Percentiles rank a stretch among this genome's conserved stretches.
Conservation (phyloP, 495 filamentous ascomycete genomes). For the Extremus antarcticus region DNA sequence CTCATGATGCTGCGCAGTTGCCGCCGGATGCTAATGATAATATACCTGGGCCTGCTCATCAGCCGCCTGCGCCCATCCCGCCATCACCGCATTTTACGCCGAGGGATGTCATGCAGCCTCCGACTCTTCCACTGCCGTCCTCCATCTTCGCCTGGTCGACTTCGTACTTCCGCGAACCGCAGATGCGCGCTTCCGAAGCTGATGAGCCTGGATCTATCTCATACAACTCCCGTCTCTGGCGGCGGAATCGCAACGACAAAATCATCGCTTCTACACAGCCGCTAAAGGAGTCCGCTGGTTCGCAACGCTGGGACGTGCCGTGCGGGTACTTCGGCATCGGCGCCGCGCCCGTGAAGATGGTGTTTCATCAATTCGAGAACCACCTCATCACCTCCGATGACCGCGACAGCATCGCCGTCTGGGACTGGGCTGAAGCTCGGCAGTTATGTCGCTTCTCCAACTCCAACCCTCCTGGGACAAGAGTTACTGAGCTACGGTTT, state of each 20-base stretch:
- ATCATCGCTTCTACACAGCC: constrained; percentile 87
- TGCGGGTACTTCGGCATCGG: constrained; percentile 72
- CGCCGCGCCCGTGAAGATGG: constrained; percentile 80
- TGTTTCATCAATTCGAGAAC: constrained; percentile 95
- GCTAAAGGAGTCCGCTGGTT: constrained; percentile 75
- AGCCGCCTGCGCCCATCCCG: constrained; percentile 66
- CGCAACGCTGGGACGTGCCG: constrained; percentile 69
- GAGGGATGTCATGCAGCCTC: constrained; percentile 42
- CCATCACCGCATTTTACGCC: constrained; percentile 60
- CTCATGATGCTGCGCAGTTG: constrained; percentile 34
- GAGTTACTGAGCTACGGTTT: constrained; percentile 87
- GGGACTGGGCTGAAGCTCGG: constrained; percentile 75
- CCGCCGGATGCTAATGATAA: constrained; percentile 74
- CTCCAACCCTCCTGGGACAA: constrained; percentile 79
- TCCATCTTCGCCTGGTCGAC: constrained; percentile 90
- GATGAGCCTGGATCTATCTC: constrained; percentile 96
- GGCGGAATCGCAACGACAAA: constrained; percentile 80
- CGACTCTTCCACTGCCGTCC: constrained; percentile 63
- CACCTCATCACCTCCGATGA: constrained; percentile 92
- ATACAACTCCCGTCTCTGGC: constrained; percentile 92
- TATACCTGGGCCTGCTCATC: constrained; percentile 52
- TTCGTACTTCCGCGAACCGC: constrained; percentile 97
- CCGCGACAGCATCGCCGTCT: constrained; percentile 76
- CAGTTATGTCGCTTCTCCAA: constrained; percentile 82
- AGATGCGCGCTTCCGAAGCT: constrained; percentile 92